These are phyloP conservation scores for Musa troglodytarum DNA, from an alignment of 176 grass and related monocot species.

Conservation along the genomic window DNA sequence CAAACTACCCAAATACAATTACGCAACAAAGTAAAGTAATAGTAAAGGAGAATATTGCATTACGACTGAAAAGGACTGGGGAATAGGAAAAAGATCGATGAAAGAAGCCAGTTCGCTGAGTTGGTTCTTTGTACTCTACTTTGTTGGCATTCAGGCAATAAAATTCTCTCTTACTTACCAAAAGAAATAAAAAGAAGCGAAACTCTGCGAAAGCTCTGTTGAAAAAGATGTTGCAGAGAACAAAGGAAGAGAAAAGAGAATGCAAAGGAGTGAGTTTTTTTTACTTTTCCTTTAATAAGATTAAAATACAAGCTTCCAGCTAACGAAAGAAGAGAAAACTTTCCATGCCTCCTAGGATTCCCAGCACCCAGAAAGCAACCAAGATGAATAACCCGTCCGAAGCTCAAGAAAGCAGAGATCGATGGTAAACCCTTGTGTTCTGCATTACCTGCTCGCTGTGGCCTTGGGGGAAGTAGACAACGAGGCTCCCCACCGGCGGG, in stretches of 20 bases:
- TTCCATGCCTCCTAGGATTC: not conserved
- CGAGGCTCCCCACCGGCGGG: conserved; percentile 4
- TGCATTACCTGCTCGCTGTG: conserved; percentile 12
- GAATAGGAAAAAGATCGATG: too few relatives aligned
- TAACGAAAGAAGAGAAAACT: not conserved
- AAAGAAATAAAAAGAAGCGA: not conserved
- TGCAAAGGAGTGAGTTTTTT: not conserved
- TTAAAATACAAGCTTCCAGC: not conserved
- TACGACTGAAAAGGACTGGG: too few relatives aligned
- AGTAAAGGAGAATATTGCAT: too few relatives aligned
- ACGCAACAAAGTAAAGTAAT: too few relatives aligned
- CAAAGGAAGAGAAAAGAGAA: not conserved
- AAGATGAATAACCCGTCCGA: not conserved
- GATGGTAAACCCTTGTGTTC: not conserved
- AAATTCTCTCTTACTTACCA: not conserved
- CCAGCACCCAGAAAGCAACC: not conserved
- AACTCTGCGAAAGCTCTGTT: not conserved
- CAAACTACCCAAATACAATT: too few relatives aligned
- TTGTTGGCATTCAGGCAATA: not conserved
- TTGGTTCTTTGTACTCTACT: not conserved
- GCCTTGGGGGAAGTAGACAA: conserved; percentile 12
- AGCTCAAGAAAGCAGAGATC: not conserved
- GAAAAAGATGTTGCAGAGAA: conserved; percentile 1
- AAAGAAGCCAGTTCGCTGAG: too few relatives aligned
- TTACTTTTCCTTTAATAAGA: not conserved